Percentiles rank a stretch among this genome's conserved stretches.
These are phyloP conservation scores for Diatrype stigma DNA, from an alignment of 2,329 filamentous ascomycete species.

Conservation along the genomic window DNA sequence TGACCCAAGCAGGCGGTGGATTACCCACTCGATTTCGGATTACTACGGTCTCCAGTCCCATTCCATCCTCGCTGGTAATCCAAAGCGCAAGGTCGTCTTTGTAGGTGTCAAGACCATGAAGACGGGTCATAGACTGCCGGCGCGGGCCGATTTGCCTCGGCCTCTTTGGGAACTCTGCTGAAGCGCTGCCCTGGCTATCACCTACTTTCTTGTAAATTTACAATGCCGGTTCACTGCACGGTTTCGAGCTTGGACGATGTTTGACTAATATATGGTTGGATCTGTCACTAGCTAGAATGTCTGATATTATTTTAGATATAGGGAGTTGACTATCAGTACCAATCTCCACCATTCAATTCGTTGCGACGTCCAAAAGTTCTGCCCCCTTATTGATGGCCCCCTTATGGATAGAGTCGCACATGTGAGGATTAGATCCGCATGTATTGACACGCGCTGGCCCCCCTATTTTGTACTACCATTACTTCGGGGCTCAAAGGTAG, in stretches of 20 bases:
- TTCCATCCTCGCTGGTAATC: slow-evolving; percentile 68
- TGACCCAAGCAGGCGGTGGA: slow-evolving; percentile 63
- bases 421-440: too few species aligned
- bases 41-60: slow-evolving; percentile 89
- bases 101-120: slow-evolving; percentile 62
- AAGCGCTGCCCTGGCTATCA: slow-evolving; percentile 11
- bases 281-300: too few species aligned
- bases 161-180: slow-evolving; percentile 61
- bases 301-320: too few species aligned
- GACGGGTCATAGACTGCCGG: slow-evolving; percentile 19
- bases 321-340: neutral
- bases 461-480: too few species aligned
- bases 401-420: too few species aligned
- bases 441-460: too few species aligned
- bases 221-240: too few species aligned
- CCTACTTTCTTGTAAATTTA: neutral
- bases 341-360: neutral
- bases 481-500: too few species aligned
- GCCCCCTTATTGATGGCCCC: neutral
- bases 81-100: slow-evolving; percentile 75
- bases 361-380: neutral
- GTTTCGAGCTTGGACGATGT: neutral
- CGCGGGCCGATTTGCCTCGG: slow-evolving; percentile 44
- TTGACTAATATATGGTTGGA: neutral
- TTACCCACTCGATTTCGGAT: slow-evolving; percentile 85